Conservation (phyloP, 2,329 filamentous ascomycete species). For the Fusarium nygamai region DNA sequence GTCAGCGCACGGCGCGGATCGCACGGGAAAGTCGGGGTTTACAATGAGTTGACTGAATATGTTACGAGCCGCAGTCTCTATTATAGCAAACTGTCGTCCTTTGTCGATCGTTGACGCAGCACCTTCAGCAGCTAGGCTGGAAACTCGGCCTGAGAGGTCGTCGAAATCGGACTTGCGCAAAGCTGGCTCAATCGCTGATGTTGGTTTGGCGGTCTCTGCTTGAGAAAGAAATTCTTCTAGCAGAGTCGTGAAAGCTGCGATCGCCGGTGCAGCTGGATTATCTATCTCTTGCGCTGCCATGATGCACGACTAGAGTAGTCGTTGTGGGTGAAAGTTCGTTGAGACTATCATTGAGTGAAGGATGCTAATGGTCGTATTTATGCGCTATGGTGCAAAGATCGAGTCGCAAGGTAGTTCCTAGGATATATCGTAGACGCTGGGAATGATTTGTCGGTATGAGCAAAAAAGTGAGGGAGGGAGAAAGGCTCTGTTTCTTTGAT, state of each 20-base stretch:
- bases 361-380: not conserved
- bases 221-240: conserved; percentile 67
- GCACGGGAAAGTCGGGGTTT: conserved; percentile 48
- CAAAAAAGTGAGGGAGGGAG: not conserved
- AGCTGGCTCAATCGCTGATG: conserved; percentile 74
- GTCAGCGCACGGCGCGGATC: conserved; percentile 46
- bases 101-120: conserved; percentile 54
- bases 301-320: conserved; percentile 34
- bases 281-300: conserved; percentile 62
- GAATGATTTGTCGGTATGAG: not conserved
- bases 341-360: conserved; percentile 20
- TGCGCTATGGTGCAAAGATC: not conserved
- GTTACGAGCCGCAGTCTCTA: conserved; percentile 85
- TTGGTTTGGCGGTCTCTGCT: conserved; percentile 68
- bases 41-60: conserved; percentile 84
- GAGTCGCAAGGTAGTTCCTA: not conserved
- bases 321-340: conserved; percentile 11
- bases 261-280: conserved; percentile 62
- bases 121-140: conserved; percentile 41
- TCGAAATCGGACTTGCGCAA: conserved; percentile 75
- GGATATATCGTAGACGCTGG: not conserved
- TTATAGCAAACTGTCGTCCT: conserved; percentile 70
- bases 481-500: not conserved
- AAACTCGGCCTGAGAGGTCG: conserved; percentile 58
- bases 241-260: conserved; percentile 62